These are phyloP conservation scores for Auricularia heimuer DNA, from an alignment of 768 basidiomycete genomes.

Conservation along the genomic window DNA sequence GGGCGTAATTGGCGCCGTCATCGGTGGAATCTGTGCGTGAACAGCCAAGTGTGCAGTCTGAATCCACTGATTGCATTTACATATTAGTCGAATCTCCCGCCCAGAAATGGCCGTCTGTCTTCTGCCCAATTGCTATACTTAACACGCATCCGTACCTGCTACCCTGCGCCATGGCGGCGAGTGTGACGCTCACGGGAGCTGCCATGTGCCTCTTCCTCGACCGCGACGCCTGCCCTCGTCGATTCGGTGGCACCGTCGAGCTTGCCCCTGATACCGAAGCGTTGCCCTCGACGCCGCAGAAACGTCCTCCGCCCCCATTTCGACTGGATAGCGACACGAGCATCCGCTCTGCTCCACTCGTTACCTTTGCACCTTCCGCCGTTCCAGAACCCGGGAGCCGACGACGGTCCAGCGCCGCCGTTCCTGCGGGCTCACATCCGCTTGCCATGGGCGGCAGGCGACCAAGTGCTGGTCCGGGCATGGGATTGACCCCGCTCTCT, in stretches of 20 bases:
- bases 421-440: neutral
- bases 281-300: neutral
- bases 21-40: slow-evolving; percentile 70
- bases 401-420: neutral
- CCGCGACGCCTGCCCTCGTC: slow-evolving; percentile 83
- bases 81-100: slow-evolving; percentile 63
- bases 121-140: slow-evolving; percentile 58
- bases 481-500: neutral
- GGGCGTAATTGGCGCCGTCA: slow-evolving; percentile 81
- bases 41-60: neutral
- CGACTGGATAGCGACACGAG: neutral
- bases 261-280: slow-evolving; percentile 64
- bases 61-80: too few species aligned
- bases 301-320: neutral
- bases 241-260: slow-evolving; percentile 57
- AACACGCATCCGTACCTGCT: slow-evolving; percentile 81
- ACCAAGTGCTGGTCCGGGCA: neutral
- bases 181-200: slow-evolving; percentile 58
- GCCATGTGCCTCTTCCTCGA: slow-evolving; percentile 82
- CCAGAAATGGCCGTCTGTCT: slow-evolving; percentile 73
- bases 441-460: neutral
- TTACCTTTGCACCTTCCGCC: neutral
- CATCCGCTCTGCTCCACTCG: neutral
- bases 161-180: slow-evolving; percentile 73
- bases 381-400: neutral